Evolutionary conservation across 192 early-diverging fungal genomes (phyloP).

Genomic region (Podochytrium sp.): DNA sequence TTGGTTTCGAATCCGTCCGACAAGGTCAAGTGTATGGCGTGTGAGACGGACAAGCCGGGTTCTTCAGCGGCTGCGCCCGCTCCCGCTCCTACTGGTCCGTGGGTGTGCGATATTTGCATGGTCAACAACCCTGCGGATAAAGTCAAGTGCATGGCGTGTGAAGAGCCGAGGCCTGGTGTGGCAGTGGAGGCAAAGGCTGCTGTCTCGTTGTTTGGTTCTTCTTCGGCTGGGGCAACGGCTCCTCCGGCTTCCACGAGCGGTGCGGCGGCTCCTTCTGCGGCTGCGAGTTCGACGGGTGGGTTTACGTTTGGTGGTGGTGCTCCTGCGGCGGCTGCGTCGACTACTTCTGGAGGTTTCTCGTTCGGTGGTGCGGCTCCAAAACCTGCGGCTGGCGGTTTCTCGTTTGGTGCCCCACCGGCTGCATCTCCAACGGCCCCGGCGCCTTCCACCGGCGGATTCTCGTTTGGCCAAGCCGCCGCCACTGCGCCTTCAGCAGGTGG

Average conservation of each 20-base stretch:
- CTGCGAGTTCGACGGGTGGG: not conserved
- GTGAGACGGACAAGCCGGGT: conserved; percentile 18
- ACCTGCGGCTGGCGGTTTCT: too few relatives aligned
- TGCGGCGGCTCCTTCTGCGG: not conserved
- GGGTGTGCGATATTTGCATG: conserved; percentile 19
- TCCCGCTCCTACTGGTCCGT: not conserved
- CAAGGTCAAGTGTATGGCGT: conserved; percentile 19
- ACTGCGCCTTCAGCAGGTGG: not conserved
- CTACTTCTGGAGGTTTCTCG: too few relatives aligned
- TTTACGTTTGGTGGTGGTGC: not conserved
- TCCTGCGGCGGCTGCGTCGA: not conserved
- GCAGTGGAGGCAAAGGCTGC: not conserved
- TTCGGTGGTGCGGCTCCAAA: too few relatives aligned
- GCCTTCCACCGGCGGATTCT: not conserved
- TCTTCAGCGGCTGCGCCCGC: not conserved
- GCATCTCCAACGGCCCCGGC: too few relatives aligned
- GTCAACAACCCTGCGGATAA: conserved; percentile 13
- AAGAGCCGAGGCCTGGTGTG: not conserved
- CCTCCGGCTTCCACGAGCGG: not conserved
- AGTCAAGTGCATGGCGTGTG: conserved; percentile 13
- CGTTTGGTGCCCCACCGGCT: too few relatives aligned
- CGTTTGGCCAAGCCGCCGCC: not conserved
- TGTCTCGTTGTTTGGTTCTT: not conserved
- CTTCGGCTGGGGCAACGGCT: not conserved
- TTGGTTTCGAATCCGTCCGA: conserved; percentile 4